phyloP scores from a whole-genome alignment of 2,329 filamentous ascomycete genomes.

The Ophiobolus disseminans region DNA sequence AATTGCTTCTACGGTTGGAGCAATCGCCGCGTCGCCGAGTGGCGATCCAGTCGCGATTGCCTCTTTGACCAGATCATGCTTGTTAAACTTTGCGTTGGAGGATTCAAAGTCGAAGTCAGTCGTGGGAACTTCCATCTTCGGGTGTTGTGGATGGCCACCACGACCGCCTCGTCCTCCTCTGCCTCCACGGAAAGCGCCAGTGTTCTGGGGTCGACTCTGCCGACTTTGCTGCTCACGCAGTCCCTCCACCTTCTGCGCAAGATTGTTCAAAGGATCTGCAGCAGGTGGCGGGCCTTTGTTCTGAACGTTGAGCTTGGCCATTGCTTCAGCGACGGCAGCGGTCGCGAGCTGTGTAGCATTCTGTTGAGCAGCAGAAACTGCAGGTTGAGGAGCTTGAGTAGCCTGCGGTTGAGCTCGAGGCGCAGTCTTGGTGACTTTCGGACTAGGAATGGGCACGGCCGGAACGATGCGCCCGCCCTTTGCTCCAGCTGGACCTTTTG shows the following conservation, averaged over 20 bases:
- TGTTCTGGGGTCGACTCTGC: constrained; percentile 56
- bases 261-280: constrained; percentile 67
- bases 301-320: constrained; percentile 70
- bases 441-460: constrained; percentile 68
- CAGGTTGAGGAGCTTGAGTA: constrained; percentile 41
- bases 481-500: constrained; percentile 50
- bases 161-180: constrained; percentile 56
- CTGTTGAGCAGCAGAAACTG: constrained; percentile 48
- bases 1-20: constrained; percentile 40
- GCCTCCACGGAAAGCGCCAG: constrained; percentile 47
- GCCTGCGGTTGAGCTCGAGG: constrained; percentile 50
- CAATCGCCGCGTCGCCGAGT: constrained; percentile 53
- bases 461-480: constrained; percentile 65
- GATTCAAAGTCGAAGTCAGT: constrained; percentile 92
- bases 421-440: constrained; percentile 40
- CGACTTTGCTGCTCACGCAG: constrained; percentile 72
- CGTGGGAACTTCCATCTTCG: constrained; percentile 85
- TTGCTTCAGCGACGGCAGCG: constrained; percentile 79
- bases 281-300: constrained; percentile 32
- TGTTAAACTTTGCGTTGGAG: constrained; percentile 87
- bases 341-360: constrained; percentile 77
- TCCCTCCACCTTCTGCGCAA: constrained; percentile 77
- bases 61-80: constrained; percentile 86
- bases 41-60: constrained; percentile 81
- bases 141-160: constrained; percentile 50